These are phyloP conservation scores for Nicotiana benthamiana DNA, from an alignment of 257 asterid species.

Conservation along the genomic window DNA sequence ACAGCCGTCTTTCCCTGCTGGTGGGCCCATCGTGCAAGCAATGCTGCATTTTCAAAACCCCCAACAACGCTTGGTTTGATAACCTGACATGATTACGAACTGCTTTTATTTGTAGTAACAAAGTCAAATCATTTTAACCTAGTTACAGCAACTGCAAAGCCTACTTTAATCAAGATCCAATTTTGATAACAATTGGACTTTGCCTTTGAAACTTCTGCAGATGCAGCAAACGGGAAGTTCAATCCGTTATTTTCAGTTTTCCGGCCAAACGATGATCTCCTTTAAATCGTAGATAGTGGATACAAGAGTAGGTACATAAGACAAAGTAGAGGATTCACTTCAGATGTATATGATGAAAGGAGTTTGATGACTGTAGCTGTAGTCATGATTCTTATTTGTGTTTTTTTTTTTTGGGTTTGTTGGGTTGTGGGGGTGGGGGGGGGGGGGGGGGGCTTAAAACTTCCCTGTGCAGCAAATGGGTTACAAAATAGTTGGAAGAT, in stretches of 20 bases:
- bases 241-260: neutral
- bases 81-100: conserved; percentile 38
- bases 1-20: conserved; percentile 72
- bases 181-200: neutral
- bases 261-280: neutral
- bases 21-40: conserved; percentile 90
- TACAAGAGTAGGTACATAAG: neutral
- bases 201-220: neutral
- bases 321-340: neutral
- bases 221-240: neutral
- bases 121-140: neutral
- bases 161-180: neutral
- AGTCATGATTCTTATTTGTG: neutral
- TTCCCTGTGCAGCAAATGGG: no score
- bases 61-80: conserved; percentile 91
- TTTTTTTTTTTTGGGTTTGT: no score
- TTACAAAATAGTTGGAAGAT: neutral
- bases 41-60: conserved; percentile 82
- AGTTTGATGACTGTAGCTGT: neutral
- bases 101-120: neutral
- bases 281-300: neutral
- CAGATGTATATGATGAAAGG: neutral
- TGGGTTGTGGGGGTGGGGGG: neutral
- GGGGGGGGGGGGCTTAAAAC: neutral
- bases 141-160: neutral